Evolutionary conservation across 441 rosid genomes (phyloP), one percentile per base, ranked within the genome.

Genomic region (Gossypium armourianum): DNA sequence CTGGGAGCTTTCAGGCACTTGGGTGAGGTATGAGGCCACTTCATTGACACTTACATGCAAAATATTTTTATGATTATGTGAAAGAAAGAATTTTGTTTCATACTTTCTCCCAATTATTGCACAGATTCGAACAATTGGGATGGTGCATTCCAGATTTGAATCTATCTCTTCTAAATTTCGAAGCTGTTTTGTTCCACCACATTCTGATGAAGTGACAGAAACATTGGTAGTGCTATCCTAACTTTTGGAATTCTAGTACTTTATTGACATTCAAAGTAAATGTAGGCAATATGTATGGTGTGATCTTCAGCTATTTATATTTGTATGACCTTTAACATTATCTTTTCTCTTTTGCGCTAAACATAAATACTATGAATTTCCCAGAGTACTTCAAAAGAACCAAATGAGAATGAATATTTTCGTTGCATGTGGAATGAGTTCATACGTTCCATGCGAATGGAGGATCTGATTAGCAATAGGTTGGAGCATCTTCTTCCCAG

Each of bases 1-100:
- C 82, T 79, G 78, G 99, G 99, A 80, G 96, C 97, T 71, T 85
- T 94, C 81, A 88, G 97, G 75, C 99, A 94, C 85, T 82, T 92
- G 85, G 99, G 99, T 54, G 91, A 94, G 96, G 99, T 92, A 74
- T 73, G 80, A 82, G 65, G 55, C 70, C n/a, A 63, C 32, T 20
- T 59, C 47, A 19, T 43, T 70, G 19, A 70, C 36, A 47, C 28
- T 5, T 13, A 20, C 40, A 47, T 16, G 15, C 4, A 47, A 43
- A 47, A 45, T 12, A 4, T 9, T 15, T 45, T 70, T 15, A 45
- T 19, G 56, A 70, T 8, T 24, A 16, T 47, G 36, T 19, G 20
- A 49, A 50, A 62, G 36, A 53, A 62, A 62, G 29, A 71, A 7
- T 16, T 49, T 70, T 9, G 0, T 63, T 36, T 56, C 47, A 53